Conservation (phyloP, 257 asterid genomes). For the Penstemon barbatus region DNA sequence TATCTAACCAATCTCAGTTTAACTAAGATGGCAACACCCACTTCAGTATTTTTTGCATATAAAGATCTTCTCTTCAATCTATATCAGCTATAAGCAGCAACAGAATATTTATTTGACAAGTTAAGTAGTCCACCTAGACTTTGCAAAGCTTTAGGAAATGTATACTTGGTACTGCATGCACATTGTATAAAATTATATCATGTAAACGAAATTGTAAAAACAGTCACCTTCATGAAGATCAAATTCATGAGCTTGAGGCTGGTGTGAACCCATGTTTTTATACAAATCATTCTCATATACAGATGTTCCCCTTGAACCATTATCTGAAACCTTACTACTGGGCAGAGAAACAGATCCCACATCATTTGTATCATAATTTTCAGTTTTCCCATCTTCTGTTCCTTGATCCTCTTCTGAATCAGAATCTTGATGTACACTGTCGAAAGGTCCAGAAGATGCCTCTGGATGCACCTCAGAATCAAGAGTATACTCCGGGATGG, state of each 20-base stretch:
- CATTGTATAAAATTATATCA: not conserved
- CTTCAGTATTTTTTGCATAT: not conserved
- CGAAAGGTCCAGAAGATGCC: constrained; percentile 36
- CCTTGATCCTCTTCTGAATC: constrained; percentile 53
- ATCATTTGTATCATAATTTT: constrained; percentile 45
- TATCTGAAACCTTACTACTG: constrained; percentile 48
- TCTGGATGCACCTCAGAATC: constrained; percentile 54
- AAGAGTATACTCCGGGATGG: constrained; percentile 44
- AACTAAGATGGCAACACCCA: not conserved
- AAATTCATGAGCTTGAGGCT: constrained; percentile 41
- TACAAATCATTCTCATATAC: constrained; percentile 48
- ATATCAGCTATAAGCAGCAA: not conserved
- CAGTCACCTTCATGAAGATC: constrained; percentile 57
- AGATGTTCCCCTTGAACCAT: constrained; percentile 53
- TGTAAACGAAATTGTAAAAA: constrained; percentile 3
- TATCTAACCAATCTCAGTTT: constrained; percentile 9
- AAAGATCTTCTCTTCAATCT: not conserved
- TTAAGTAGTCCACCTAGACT: constrained; percentile 3
- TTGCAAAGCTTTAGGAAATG: constrained; percentile 1
- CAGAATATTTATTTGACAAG: not conserved
- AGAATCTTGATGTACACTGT: constrained; percentile 36
- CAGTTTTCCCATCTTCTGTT: constrained; percentile 41
- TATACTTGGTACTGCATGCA: not conserved
- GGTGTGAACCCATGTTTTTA: constrained; percentile 40
- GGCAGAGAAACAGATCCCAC: constrained; percentile 45